Evolutionary conservation across 169 alveolate genomes (phyloP).

Genomic region (Neospora caninum): DNA sequence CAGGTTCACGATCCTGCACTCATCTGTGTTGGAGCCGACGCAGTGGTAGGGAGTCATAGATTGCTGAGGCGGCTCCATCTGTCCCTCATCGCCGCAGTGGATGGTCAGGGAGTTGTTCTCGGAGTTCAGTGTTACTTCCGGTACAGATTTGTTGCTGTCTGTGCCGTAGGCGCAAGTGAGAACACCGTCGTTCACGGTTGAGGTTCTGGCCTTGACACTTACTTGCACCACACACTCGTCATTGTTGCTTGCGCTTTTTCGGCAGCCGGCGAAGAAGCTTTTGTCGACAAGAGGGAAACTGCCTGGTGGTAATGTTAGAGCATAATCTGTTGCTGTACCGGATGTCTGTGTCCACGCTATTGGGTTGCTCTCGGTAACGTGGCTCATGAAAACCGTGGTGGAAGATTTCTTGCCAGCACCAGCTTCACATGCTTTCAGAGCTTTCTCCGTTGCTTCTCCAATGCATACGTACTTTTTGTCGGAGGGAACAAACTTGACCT

Average conservation of each 20-base stretch:
- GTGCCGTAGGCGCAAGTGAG: neutral
- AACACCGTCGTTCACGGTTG: neutral
- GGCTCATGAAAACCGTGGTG: no score
- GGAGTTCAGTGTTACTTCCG: neutral
- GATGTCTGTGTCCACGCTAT: no score
- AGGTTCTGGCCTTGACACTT: neutral
- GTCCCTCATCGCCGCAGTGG: neutral
- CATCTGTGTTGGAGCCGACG: neutral
- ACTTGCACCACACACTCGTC: neutral
- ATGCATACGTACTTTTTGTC: no score
- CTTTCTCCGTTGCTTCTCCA: no score
- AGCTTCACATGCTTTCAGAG: no score
- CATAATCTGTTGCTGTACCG: no score
- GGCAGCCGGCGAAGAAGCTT: neutral
- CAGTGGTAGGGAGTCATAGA: neutral
- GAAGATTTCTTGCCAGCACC: no score
- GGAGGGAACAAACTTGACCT: no score
- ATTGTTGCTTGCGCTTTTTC: no score
- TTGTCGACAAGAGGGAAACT: neutral
- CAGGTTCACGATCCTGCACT: neutral
- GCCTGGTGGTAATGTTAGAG: neutral
- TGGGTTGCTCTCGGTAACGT: no score
- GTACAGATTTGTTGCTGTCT: neutral
- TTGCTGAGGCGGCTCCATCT: neutral
- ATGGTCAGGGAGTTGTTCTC: neutral